phyloP scores from a whole-genome alignment of 805 yeast species.

The Babjeviella inositovora region DNA sequence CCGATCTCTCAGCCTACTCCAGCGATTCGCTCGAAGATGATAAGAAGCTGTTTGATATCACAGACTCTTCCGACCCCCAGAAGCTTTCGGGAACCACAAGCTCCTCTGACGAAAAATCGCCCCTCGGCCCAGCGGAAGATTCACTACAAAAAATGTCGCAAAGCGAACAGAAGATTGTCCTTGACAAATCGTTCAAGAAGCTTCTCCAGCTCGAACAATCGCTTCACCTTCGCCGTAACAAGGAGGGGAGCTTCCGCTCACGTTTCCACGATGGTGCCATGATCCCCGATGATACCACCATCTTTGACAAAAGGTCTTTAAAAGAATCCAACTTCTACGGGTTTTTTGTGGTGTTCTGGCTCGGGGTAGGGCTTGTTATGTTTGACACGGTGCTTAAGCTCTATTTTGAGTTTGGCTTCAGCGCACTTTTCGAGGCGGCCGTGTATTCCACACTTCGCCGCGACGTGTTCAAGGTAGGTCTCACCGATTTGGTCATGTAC shows the following conservation, averaged over 20 bases:
- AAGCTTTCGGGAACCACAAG: too few relatives aligned
- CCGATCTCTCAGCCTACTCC: too few relatives aligned
- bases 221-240: conserved; percentile 7
- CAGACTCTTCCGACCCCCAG: too few relatives aligned
- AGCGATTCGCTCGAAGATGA: too few relatives aligned
- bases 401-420: conserved; percentile 22
- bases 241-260: conserved; percentile 22
- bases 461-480: conserved; percentile 51
- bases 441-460: conserved; percentile 39
- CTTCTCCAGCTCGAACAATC: too few relatives aligned
- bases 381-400: conserved; percentile 38
- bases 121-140: too few relatives aligned
- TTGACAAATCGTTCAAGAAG: too few relatives aligned
- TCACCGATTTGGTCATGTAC: conserved; percentile 68
- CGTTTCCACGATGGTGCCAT: conserved; percentile 40
- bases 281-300: conserved; percentile 20
- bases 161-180: too few relatives aligned
- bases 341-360: conserved; percentile 69
- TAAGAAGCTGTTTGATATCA: too few relatives aligned
- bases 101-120: too few relatives aligned
- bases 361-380: conserved; percentile 38
- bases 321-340: conserved; percentile 50
- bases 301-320: conserved; percentile 33
- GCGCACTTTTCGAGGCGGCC: conserved; percentile 31
- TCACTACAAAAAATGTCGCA: too few relatives aligned